Base-by-base conservation (phyloP, 495 filamentous ascomycete species). In the Penicillium manginii region DNA sequence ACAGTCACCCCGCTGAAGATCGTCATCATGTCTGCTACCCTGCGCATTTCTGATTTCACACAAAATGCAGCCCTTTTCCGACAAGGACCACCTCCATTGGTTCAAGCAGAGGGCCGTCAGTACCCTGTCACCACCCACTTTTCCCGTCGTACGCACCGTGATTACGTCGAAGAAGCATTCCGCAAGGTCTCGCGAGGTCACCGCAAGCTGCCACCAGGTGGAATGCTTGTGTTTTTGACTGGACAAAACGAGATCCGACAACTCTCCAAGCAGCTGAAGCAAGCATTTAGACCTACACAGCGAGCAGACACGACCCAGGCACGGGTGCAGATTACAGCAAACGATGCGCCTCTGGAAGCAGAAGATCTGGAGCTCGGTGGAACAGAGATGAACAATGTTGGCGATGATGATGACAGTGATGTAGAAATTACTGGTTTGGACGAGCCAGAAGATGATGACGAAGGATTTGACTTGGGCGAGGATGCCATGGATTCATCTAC, bases 11-110 rank as follows among this genome's bases (percentile, higher is more conserved):
- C 92, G 6, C 63, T 99, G 63, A 99, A 97, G 74, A 81, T 99
- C 6, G 85, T 99, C 56, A 96, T 99, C 72, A 99, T 99, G 96
- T 97, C 93, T 47, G 96, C 96, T 19, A 99, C 96, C 2, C 80
- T 98, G 9, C 80, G 91, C 52, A 88, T 97, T 29, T 88, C 92
- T 7, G 93, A 98, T 65, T 93, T 99, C 63, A 90, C 89, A 3
- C 82, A 91, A 57, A 99, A 99, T 61, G 71, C 81, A 21, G 84
- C 79, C 22, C 80, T 99, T 0, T 99, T 98, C 71, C 79, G 86
- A 4, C 78, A 75, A n/a, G 79, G 76, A 3, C 83, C 89, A 3
- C 96, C 94, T 0, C 92, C 92, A 10, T 79, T 98, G 19, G 78
- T 98, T 7, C 86, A 97, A 67, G 89, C 91, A 0, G 96, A 99